Percentiles rank a stretch among this genome's conserved stretches.
Evolutionary conservation across 169 alveolate genomes (phyloP).

Genomic region (Cryptosporidium sp.): DNA sequence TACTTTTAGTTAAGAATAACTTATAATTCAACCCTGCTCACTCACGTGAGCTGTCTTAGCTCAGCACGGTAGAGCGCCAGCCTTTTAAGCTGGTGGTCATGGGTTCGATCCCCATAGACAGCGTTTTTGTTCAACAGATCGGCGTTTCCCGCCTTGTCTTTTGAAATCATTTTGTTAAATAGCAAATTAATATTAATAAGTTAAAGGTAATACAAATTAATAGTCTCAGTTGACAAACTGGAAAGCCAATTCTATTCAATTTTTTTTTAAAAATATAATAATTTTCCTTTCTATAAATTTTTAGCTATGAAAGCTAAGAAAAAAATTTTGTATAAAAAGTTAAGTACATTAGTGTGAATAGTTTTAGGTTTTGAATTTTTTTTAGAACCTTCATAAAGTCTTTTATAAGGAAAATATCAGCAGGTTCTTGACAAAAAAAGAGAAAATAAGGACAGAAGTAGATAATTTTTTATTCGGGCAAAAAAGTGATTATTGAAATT

Average conservation of each 20-base stretch:
- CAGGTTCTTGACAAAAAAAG: neutral
- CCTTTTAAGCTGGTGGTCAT: slow-evolving; percentile 92
- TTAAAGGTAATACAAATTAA: neutral
- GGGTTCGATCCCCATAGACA: slow-evolving; percentile 90
- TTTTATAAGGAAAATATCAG: too few relatives aligned
- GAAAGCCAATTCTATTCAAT: too few relatives aligned
- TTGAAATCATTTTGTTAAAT: neutral
- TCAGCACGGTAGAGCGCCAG: slow-evolving; percentile 90
- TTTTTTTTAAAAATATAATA: too few relatives aligned
- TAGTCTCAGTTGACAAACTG: neutral
- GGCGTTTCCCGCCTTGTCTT: neutral
- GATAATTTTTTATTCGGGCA: neutral
- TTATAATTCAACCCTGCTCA: neutral
- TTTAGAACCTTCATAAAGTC: too few relatives aligned
- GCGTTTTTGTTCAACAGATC: slow-evolving; percentile 22
- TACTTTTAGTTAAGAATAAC: neutral
- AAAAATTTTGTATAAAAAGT: neutral
- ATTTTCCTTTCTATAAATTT: too few relatives aligned
- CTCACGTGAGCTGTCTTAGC: slow-evolving; percentile 77
- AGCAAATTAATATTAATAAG: neutral
- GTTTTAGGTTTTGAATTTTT: neutral
- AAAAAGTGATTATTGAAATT: neutral
- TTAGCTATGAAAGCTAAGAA: too few relatives aligned
- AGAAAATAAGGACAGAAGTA: neutral
- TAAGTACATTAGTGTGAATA: too few relatives aligned